Percentiles rank a stretch among this genome's conserved stretches.
These are phyloP conservation scores for Kluyveromyces sp. DNA, from an alignment of 1,139 yeast species.

Conservation along the genomic window DNA sequence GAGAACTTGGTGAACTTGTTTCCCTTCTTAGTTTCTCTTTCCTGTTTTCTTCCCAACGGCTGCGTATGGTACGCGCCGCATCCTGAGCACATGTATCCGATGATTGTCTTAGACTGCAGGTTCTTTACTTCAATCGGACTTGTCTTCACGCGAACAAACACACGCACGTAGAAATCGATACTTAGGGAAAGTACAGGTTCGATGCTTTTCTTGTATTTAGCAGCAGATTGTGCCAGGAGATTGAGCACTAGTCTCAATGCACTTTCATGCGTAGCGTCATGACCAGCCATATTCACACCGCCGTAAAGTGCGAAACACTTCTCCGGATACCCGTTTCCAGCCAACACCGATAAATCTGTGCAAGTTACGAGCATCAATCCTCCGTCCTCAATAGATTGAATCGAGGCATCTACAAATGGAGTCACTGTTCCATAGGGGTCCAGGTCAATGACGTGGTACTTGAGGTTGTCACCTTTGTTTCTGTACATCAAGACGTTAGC, in stretches of 20 bases:
- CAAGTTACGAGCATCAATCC: constrained; percentile 88
- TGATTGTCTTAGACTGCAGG: constrained; percentile 65
- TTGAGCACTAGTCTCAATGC: constrained; percentile 80
- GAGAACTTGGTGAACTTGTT: constrained; percentile 43
- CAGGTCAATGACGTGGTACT: constrained; percentile 79
- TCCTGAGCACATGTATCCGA: constrained; percentile 79
- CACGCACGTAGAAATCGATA: constrained; percentile 86
- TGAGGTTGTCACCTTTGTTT: constrained; percentile 37
- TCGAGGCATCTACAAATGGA: constrained; percentile 87
- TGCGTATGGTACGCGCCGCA: constrained; percentile 72
- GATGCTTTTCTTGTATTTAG: constrained; percentile 76
- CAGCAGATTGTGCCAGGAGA: constrained; percentile 75
- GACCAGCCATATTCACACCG: constrained; percentile 72
- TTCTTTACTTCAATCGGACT: constrained; percentile 78
- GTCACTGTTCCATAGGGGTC: constrained; percentile 98
- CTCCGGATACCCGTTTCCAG: constrained; percentile 94
- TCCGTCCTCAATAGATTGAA: constrained; percentile 71
- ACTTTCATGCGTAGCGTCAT: constrained; percentile 86
- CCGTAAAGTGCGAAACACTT: constrained; percentile 93
- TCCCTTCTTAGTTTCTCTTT: constrained; percentile 33
- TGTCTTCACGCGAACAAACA: constrained; percentile 68
- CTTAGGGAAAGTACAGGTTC: constrained; percentile 82
- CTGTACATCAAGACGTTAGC: constrained; percentile 77
- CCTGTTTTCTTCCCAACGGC: constrained; percentile 59
- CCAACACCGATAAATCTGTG: constrained; percentile 91